phyloP scores from a whole-genome alignment of 2,329 filamentous ascomycete species.

The Botrytis deweyae region DNA sequence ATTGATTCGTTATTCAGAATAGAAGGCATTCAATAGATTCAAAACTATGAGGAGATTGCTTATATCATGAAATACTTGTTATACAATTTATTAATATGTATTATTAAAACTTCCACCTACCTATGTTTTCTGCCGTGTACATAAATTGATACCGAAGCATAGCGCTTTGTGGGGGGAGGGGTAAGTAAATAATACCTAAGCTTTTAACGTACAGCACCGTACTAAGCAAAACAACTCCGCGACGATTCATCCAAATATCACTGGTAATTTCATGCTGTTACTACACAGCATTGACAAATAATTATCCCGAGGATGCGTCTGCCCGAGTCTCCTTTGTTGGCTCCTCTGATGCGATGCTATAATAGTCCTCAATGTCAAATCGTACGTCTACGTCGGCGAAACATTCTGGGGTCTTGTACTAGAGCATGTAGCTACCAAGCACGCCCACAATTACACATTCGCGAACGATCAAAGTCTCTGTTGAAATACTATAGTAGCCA shows the following conservation, averaged over 20 bases:
- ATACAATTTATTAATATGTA: background rate
- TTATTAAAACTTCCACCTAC: background rate
- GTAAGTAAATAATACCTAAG: background rate
- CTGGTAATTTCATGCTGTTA: background rate
- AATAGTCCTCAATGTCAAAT: slow-evolving; percentile 29
- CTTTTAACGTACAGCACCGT: background rate
- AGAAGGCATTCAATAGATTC: background rate
- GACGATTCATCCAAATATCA: background rate
- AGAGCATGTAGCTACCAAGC: slow-evolving; percentile 11
- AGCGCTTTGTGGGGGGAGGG: slow-evolving; percentile 13
- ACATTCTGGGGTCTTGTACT: background rate
- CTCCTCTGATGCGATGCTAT: slow-evolving; percentile 34
- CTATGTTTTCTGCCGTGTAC: background rate
- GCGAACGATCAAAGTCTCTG: slow-evolving; percentile 2
- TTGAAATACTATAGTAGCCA: slow-evolving; percentile 2
- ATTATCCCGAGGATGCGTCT: slow-evolving; percentile 34
- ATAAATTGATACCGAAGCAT: background rate
- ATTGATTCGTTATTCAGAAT: background rate
- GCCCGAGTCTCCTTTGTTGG: slow-evolving; percentile 33
- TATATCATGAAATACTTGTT: background rate
- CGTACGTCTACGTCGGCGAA: slow-evolving; percentile 6
- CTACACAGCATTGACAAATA: slow-evolving; percentile 3
- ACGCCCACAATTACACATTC: slow-evolving; percentile 8
- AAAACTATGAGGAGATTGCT: background rate
- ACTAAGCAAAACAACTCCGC: background rate